phyloP scores from a whole-genome alignment of 2,329 filamentous ascomycete genomes.

The Apiospora rasikravindrae region DNA sequence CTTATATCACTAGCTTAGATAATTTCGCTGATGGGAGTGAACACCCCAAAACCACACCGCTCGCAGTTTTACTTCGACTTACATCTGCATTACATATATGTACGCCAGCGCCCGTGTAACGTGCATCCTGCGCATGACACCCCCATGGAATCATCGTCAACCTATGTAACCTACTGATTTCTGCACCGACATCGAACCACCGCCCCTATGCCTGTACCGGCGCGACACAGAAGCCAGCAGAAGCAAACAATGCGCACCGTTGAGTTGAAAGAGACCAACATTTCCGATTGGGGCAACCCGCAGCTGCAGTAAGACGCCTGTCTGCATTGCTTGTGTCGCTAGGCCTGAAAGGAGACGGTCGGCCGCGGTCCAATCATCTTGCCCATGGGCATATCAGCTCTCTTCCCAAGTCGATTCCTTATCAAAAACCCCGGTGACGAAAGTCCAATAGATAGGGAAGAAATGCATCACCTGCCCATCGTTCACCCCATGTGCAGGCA shows the following conservation, averaged over 20 bases:
- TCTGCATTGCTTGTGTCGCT: neutral
- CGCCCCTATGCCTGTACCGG: neutral
- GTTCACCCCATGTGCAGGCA: neutral
- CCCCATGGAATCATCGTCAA: neutral
- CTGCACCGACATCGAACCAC: neutral
- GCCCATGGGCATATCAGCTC: neutral
- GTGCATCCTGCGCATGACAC: slow-evolving; percentile 15
- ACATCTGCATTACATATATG: slow-evolving; percentile 12
- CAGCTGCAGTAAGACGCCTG: slow-evolving; percentile 13
- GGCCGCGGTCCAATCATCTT: neutral
- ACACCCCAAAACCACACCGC: slow-evolving; percentile 9
- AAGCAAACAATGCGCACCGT: neutral
- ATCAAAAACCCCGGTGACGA: neutral
- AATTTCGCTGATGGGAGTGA: neutral
- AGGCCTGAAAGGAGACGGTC: neutral
- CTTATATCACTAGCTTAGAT: neutral
- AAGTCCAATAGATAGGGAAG: neutral
- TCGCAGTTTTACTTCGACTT: slow-evolving; percentile 3
- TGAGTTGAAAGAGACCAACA: neutral
- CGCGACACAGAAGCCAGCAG: neutral
- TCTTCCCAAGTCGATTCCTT: neutral
- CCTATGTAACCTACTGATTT: neutral
- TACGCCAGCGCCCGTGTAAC: slow-evolving; percentile 2
- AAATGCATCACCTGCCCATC: neutral
- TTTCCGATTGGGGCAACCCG: neutral